Conservation (phyloP, 495 filamentous ascomycete genomes). For the Podospora bellae-mahoneyi region DNA sequence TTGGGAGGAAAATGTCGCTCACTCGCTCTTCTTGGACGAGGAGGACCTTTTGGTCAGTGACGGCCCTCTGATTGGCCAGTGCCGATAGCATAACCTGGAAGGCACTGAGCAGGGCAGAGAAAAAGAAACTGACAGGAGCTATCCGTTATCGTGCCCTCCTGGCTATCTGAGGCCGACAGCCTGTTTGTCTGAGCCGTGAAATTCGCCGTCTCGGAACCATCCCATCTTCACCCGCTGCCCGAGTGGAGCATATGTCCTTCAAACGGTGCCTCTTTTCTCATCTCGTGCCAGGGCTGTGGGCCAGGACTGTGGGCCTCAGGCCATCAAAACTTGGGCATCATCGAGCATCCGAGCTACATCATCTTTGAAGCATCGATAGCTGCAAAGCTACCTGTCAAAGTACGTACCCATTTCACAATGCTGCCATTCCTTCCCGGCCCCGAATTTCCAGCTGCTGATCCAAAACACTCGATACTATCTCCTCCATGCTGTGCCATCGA, state of each 20-base stretch:
- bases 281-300: not conserved
- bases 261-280: not conserved
- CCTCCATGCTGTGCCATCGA: slow-evolving; percentile 31
- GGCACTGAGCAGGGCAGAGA: too few species aligned
- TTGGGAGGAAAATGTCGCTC: too few species aligned
- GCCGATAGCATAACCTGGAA: too few species aligned
- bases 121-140: too few species aligned
- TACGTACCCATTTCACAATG: not conserved
- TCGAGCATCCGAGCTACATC: not conserved
- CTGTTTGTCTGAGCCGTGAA: not conserved
- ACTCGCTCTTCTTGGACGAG: too few species aligned
- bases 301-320: not conserved
- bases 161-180: not conserved
- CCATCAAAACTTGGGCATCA: not conserved
- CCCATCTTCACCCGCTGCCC: not conserved
- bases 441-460: slow-evolving; percentile 36
- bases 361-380: not conserved
- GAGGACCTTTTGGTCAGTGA: too few species aligned
- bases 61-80: too few species aligned
- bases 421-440: not conserved
- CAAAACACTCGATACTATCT: slow-evolving; percentile 37
- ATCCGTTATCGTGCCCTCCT: too few species aligned
- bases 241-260: not conserved
- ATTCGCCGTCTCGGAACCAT: not conserved
- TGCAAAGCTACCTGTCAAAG: not conserved